These are phyloP conservation scores for Cladophialophora chaetospira DNA, from an alignment of 2,329 filamentous ascomycete genomes.

Conservation along the genomic window DNA sequence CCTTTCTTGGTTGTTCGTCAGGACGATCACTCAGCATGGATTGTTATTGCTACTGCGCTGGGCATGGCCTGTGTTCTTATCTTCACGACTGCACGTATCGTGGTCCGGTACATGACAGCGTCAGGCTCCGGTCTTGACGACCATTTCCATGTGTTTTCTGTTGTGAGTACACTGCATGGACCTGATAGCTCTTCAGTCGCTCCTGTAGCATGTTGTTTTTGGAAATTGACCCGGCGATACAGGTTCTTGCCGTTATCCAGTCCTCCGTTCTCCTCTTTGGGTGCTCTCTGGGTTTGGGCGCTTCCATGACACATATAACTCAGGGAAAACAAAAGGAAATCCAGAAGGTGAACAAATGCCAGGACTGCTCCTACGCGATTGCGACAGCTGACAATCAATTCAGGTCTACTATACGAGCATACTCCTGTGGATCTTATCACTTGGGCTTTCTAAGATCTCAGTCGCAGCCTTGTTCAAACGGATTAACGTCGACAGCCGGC, in stretches of 20 bases:
- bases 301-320: constrained; percentile 35
- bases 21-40: constrained; percentile 42
- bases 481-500: too few species aligned
- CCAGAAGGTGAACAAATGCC: too few species aligned
- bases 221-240: background rate
- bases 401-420: too few species aligned
- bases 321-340: constrained; percentile 11
- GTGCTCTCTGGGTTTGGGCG: constrained; percentile 40
- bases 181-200: too few species aligned
- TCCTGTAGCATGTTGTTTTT: too few species aligned
- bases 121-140: constrained; percentile 41
- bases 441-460: too few species aligned
- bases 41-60: constrained; percentile 44
- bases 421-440: too few species aligned
- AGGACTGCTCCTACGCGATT: too few species aligned
- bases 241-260: constrained; percentile 39
- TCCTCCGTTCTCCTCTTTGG: constrained; percentile 38
- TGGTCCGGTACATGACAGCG: constrained; percentile 40
- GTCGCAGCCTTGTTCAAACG: too few species aligned
- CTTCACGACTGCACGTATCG: constrained; percentile 41
- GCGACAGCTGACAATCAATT: too few species aligned
- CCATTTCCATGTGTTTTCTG: too few species aligned
- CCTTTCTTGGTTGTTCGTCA: constrained; percentile 44
- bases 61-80: constrained; percentile 41
- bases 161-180: too few species aligned